Conservation (phyloP, 495 filamentous ascomycete species). For the Aspergillus saccharolyticus region DNA sequence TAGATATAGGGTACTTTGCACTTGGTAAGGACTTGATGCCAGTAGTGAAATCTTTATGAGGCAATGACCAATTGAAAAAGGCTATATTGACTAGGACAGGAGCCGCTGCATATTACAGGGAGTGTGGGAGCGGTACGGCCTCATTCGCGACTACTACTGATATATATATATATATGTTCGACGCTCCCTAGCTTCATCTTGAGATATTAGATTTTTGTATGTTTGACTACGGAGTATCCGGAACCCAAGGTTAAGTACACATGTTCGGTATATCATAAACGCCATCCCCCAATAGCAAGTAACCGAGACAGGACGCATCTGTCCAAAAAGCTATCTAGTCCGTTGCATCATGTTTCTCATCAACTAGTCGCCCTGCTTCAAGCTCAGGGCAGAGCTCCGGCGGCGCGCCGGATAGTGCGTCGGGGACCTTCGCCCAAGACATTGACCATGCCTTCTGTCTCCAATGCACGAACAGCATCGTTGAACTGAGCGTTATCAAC, state of each 20-base stretch:
- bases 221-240: background rate
- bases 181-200: too few species aligned
- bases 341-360: constrained; percentile 24
- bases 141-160: too few species aligned
- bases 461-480: constrained; percentile 71
- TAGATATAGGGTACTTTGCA: too few species aligned
- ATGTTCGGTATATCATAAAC: background rate
- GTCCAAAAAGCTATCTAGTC: constrained; percentile 17
- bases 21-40: too few species aligned
- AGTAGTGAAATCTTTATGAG: too few species aligned
- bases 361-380: constrained; percentile 1
- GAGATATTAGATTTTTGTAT: background rate
- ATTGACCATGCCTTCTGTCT: constrained; percentile 79
- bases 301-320: constrained; percentile 6
- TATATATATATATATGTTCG: too few species aligned
- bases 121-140: too few species aligned
- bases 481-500: constrained; percentile 75
- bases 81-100: too few species aligned
- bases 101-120: too few species aligned
- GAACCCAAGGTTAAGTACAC: background rate
- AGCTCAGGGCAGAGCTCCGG: constrained; percentile 34
- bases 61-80: too few species aligned
- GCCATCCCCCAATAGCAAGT: background rate
- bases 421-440: constrained; percentile 80
- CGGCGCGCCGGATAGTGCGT: constrained; percentile 75